A percentile compares a stretch with the other conserved stretches of the same genome.
phyloP scores from a whole-genome alignment of 176 grass and related monocot species.

The Juncus inflexus region DNA sequence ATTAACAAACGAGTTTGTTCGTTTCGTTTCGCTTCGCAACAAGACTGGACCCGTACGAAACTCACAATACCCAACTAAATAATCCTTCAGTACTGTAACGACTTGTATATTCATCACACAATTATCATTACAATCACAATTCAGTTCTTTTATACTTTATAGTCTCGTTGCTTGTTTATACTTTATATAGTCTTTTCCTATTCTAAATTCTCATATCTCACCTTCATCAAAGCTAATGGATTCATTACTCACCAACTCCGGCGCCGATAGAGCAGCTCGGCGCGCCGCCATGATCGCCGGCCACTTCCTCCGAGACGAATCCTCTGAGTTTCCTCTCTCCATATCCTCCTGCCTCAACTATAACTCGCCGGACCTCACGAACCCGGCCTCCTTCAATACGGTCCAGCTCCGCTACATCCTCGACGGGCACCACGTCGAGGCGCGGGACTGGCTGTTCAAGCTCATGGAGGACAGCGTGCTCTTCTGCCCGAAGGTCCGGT shows the following conservation, averaged over 20 bases:
- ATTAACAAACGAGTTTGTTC: too few relatives aligned
- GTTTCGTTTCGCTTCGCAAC: too few relatives aligned
- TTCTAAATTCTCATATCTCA: not conserved
- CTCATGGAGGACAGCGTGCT: constrained; percentile 66
- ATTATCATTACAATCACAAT: too few relatives aligned
- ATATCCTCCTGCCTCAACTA: constrained; percentile 50
- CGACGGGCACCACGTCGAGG: constrained; percentile 55
- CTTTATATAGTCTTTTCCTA: not conserved
- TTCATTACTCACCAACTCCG: constrained; percentile 1
- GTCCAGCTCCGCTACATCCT: constrained; percentile 40
- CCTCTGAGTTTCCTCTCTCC: constrained; percentile 12
- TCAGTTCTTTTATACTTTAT: too few relatives aligned
- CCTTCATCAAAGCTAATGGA: not conserved
- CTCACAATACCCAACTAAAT: too few relatives aligned
- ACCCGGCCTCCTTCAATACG: constrained; percentile 32
- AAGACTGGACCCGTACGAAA: too few relatives aligned
- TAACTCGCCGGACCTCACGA: constrained; percentile 40
- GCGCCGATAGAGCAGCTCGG: constrained; percentile 24
- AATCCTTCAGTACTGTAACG: too few relatives aligned
- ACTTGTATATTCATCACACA: too few relatives aligned
- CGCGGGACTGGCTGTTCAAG: constrained; percentile 60
- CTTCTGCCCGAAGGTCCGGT: constrained; percentile 39
- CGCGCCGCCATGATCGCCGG: constrained; percentile 32
- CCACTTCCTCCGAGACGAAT: constrained; percentile 29
- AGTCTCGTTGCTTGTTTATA: too few relatives aligned